Base-by-base conservation (phyloP, 2,329 filamentous ascomycete genomes). In the Fusarium veterinarium region DNA sequence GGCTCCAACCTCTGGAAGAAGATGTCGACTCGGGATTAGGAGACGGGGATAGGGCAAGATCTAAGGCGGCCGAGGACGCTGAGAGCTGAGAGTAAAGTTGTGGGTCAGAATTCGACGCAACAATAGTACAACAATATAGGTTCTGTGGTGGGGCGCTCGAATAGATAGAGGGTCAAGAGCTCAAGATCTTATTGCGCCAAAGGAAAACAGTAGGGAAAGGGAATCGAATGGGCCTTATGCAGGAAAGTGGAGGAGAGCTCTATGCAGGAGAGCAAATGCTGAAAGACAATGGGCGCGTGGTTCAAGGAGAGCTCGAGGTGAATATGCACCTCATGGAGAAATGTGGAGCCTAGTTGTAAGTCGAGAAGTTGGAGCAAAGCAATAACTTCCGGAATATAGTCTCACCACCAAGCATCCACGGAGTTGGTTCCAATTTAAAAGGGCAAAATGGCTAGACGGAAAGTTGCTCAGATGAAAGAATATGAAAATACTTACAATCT, bases 11-110 rank as follows among this genome's bases (percentile, higher is more conserved):
- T 83, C 86, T 84, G 58, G 80, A 77, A 52, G 81, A 76, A 42
- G 80, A 69, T 53, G 80, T 55, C 38, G 64, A 78, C 71, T 94
- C 91, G 65, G 90, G 87, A 71, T 88, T 90, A 51, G 91, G 89
- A 67, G 89, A 91, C 69, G 91, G 90, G 55, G 91, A 90, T 67
- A 91, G 87, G 64, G 93, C 92, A 80, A 97, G 88, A 82, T 97
- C 94, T 78, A 95, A 87, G 59, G 94, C 92, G 79, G 93, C 91
- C 75, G 93, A 94, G 70, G 93, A 95, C 61, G 93, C 90, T 80
- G 93, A 95, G 69, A 95, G 86, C 91, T 96, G 84, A 80, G 83
- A 80, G 69, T 66, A 66, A 73, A 57, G 69, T 68, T 67, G 42
- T 69, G 76, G 64, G 80, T 84, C 78, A 84, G 80, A 79, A 73